Percentiles rank a stretch among this genome's conserved stretches.
Conservation (phyloP, 805 yeast genomes). For the Brettanomyces anomalus region DNA sequence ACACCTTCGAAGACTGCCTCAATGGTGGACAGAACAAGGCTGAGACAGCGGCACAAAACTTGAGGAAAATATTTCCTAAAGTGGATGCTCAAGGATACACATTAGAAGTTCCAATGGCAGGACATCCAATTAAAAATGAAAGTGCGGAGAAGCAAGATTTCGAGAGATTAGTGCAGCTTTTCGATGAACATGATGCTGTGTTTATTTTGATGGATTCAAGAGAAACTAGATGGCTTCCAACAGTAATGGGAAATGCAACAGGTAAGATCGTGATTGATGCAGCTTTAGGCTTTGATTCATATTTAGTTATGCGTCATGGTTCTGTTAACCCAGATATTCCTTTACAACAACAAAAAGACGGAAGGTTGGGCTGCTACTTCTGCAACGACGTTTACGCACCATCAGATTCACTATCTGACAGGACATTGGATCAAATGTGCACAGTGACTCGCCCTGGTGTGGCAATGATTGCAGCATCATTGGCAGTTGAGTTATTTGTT, state of each 20-base stretch:
- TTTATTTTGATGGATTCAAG: conserved; percentile 88
- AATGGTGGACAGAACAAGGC: conserved; percentile 76
- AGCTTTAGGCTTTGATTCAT: conserved; percentile 92
- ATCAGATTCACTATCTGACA: conserved; percentile 71
- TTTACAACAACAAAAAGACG: conserved; percentile 18
- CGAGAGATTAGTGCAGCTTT: conserved; percentile 40
- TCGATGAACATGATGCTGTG: conserved; percentile 63
- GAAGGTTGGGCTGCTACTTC: conserved; percentile 81
- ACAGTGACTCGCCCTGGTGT: conserved; percentile 97
- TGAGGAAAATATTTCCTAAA: conserved; percentile 71
- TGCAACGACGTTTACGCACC: conserved; percentile 97
- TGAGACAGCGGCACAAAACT: conserved; percentile 59
- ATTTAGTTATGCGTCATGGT: conserved; percentile 92
- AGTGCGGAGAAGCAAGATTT: conserved; percentile 40
- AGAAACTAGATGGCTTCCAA: conserved; percentile 97
- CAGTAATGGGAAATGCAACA: conserved; percentile 62
- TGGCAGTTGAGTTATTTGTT: conserved; percentile 77
- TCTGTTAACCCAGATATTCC: conserved; percentile 20
- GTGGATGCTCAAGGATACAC: conserved; percentile 54
- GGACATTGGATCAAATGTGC: conserved; percentile 96
- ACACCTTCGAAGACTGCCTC: conserved; percentile 70
- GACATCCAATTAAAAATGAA: conserved; percentile 70
- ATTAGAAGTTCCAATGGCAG: conserved; percentile 91
- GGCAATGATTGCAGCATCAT: conserved; percentile 77
- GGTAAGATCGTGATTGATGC: conserved; percentile 78